Evolutionary conservation across 768 basidiomycete species (phyloP).

Genomic region (Mycena metata): DNA sequence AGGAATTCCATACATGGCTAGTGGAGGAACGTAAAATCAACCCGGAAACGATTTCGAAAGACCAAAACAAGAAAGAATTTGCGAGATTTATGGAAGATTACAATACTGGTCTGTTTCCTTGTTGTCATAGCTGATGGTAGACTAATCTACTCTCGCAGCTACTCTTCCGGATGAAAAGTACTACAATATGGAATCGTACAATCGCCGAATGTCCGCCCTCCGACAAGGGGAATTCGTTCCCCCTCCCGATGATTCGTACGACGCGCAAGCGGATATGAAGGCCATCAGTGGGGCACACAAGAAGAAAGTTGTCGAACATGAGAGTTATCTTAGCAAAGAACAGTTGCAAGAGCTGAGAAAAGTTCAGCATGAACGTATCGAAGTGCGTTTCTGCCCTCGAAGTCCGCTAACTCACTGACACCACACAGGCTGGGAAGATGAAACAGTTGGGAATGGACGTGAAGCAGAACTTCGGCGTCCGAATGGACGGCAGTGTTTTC

Average conservation of each 20-base stretch:
- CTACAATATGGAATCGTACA: conserved; percentile 90
- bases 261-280: conserved; percentile 87
- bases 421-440: conserved; percentile 79
- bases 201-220: conserved; percentile 85
- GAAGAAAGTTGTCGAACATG: conserved; percentile 73
- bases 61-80: conserved; percentile 90
- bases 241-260: conserved; percentile 79
- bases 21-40: conserved; percentile 94
- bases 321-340: conserved; percentile 82
- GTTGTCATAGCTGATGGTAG: neutral
- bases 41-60: conserved; percentile 89
- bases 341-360: conserved; percentile 85
- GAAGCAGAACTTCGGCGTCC: conserved; percentile 85
- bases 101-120: conserved; percentile 72
- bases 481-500: conserved; percentile 83
- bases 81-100: conserved; percentile 85
- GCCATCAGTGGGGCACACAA: conserved; percentile 81
- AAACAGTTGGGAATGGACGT: conserved; percentile 91
- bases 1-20: conserved; percentile 93
- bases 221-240: conserved; percentile 88
- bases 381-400: conserved; percentile 61
- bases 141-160: conserved; percentile 57
- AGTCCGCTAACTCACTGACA: neutral
- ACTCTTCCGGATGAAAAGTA: conserved; percentile 96
- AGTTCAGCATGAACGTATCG: conserved; percentile 87